Base-by-base conservation (phyloP, 345 rosid species). In the Alliaria petiolata region DNA sequence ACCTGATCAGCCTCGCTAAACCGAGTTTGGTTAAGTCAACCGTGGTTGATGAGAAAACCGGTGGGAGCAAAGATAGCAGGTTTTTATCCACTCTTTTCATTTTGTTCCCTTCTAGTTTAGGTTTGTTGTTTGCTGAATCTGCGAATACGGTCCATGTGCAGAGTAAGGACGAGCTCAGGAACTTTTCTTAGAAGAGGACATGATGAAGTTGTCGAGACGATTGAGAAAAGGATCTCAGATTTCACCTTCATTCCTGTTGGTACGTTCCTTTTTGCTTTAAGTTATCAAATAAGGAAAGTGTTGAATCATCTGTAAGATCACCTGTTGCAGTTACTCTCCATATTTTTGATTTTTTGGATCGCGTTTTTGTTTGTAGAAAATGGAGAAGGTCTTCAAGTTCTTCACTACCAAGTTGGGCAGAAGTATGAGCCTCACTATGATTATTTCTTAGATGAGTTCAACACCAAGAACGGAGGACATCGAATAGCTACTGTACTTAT, bases 101-200 rank as follows among this genome's bases (percentile, higher is more conserved):
- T n/a, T 77, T 38, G 70, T 11, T 58, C 4, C 47, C 12, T 19
- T 50, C 17, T 57, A 31, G 36, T 31, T 30, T 33, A 26, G 53
- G 26, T 33, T 61, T 53, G 25, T 54, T 74, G 45, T 28, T 51
- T 36, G 30, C 33, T 54, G 8, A 22, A 22, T 44, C 17, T 43
- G 20, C 6, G 0, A 35, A 31, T 53, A 31, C 22, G 43, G 28
- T 56, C 20, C 16, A 1, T 26, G 1, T 34, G 20, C 52, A 95
- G 98, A 80, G 99, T 92, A 33, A 89, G 99, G 15, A 92, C 99
- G n/a, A 92, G 98, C 77, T 89, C 93, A 53, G 97, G 97, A 31
- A 90, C 96, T 30, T 95, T 95, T 70, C 81, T 95, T 38, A 12
- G 36, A 3, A 88, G 99, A 85, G 98, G 97, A 34, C 83, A 85